Conservation (phyloP, 768 basidiomycete genomes). For the Leucosporidium scottii region DNA sequence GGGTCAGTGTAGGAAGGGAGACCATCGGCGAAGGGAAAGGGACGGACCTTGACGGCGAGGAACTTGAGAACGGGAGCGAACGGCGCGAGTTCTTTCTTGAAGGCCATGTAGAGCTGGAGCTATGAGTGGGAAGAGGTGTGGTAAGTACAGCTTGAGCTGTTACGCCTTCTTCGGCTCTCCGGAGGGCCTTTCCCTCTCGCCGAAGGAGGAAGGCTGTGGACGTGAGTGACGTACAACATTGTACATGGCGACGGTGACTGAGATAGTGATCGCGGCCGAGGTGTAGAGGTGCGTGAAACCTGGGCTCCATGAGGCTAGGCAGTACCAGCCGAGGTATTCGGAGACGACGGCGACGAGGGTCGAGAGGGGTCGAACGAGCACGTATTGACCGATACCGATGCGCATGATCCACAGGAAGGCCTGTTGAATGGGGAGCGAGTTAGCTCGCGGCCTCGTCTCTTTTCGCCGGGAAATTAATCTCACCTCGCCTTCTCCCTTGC, state of each 20-base stretch:
- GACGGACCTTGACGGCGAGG: constrained; percentile 57
- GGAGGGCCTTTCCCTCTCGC: no score
- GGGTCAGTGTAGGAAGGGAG: not conserved
- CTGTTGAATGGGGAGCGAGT: not conserved
- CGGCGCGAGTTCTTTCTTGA: constrained; percentile 53
- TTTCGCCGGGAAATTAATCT: constrained; percentile 57
- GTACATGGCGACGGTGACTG: constrained; percentile 71
- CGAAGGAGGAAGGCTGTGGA: no score
- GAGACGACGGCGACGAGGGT: constrained; percentile 49
- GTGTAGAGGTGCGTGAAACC: constrained; percentile 68
- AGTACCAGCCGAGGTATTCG: constrained; percentile 62
- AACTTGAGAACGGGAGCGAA: constrained; percentile 61
- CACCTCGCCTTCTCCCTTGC: constrained; percentile 16
- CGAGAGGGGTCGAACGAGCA: constrained; percentile 20
- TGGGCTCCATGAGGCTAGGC: constrained; percentile 62
- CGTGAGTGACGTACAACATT: constrained; percentile 41
- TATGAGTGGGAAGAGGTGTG: constrained; percentile 35
- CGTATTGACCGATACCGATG: constrained; percentile 23
- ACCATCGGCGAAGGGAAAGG: not conserved
- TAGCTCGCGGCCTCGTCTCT: constrained; percentile 55
- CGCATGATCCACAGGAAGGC: constrained; percentile 26
- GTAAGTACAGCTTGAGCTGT: no score
- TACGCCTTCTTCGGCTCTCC: no score
- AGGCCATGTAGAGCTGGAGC: constrained; percentile 60
- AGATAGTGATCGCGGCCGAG: constrained; percentile 56